A percentile compares a stretch with the other conserved stretches of the same genome.
These are phyloP conservation scores for Curvularia eragrostidis DNA, from an alignment of 2,329 filamentous ascomycete species.

Conservation along the genomic window DNA sequence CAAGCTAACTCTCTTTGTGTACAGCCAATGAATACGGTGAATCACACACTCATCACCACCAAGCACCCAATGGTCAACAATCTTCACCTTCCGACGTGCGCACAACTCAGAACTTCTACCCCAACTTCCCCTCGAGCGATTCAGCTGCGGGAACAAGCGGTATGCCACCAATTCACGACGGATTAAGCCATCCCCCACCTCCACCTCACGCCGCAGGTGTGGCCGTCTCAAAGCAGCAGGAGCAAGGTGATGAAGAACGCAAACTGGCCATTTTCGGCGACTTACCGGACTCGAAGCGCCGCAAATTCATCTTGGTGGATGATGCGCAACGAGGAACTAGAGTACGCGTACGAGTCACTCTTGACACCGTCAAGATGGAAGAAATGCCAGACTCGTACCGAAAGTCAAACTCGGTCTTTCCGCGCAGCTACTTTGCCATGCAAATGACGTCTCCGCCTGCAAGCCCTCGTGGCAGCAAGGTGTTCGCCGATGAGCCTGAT, in stretches of 20 bases:
- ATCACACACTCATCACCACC: constrained; percentile 71
- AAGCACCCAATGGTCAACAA: constrained; percentile 62
- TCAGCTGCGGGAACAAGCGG: constrained; percentile 60
- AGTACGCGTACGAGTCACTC: constrained; percentile 86
- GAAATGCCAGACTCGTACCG: constrained; percentile 97
- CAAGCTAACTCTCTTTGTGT: constrained; percentile 55
- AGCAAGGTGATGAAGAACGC: constrained; percentile 62
- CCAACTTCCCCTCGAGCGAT: constrained; percentile 67
- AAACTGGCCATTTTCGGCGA: constrained; percentile 82
- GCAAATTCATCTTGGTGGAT: constrained; percentile 96
- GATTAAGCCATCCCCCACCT: constrained; percentile 57
- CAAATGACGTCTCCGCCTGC: constrained; percentile 90
- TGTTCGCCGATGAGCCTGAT: constrained; percentile 70
- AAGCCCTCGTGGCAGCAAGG: constrained; percentile 74
- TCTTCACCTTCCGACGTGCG: constrained; percentile 71
- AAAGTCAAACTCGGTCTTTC: constrained; percentile 86
- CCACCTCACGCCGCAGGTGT: constrained; percentile 52
- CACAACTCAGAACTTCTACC: constrained; percentile 78
- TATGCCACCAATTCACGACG: constrained; percentile 70
- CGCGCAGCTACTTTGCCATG: constrained; percentile 87
- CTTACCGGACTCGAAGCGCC: constrained; percentile 85
- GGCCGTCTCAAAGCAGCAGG: constrained; percentile 56
- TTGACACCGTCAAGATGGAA: constrained; percentile 92
- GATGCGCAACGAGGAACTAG: constrained; percentile 77
- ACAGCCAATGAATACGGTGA: constrained; percentile 65